phyloP scores from a whole-genome alignment of 345 rosid species.

The Raphanus raphanistrum region DNA sequence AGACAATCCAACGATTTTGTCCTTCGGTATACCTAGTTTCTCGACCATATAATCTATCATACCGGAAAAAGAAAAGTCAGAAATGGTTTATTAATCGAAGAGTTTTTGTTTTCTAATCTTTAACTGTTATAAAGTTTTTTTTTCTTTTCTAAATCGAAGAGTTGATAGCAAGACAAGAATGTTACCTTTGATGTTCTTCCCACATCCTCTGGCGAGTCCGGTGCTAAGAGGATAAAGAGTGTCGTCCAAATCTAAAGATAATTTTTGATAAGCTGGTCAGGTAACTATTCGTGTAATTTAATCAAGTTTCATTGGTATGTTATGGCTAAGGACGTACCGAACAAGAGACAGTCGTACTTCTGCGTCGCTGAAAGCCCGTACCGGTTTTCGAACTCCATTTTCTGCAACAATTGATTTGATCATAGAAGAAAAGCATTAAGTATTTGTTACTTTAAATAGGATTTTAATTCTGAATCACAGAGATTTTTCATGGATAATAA shows the following conservation, averaged over 20 bases:
- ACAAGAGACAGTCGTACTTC: constrained; percentile 76
- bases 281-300: not conserved
- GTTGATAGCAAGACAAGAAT: not conserved
- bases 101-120: not conserved
- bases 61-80: not conserved
- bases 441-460: constrained; percentile 22
- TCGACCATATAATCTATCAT: constrained; percentile 82
- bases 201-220: constrained; percentile 59
- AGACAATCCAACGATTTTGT: constrained; percentile 63
- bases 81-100: not conserved
- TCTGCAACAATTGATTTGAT: constrained; percentile 31
- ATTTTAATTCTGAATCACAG: constrained; percentile 22
- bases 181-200: constrained; percentile 67
- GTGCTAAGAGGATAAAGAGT: constrained; percentile 79
- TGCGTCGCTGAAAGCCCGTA: constrained; percentile 41
- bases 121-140: too few relatives aligned
- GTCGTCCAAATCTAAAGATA: constrained; percentile 75
- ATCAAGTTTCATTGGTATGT: not conserved
- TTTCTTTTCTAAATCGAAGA: not conserved
- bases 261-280: not conserved
- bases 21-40: constrained; percentile 65
- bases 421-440: constrained; percentile 1
- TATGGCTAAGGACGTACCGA: constrained; percentile 50
- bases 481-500: constrained; percentile 21
- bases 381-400: constrained; percentile 57